phyloP scores from a whole-genome alignment of 331 rosid species.

The Stylosanthes scabra region DNA sequence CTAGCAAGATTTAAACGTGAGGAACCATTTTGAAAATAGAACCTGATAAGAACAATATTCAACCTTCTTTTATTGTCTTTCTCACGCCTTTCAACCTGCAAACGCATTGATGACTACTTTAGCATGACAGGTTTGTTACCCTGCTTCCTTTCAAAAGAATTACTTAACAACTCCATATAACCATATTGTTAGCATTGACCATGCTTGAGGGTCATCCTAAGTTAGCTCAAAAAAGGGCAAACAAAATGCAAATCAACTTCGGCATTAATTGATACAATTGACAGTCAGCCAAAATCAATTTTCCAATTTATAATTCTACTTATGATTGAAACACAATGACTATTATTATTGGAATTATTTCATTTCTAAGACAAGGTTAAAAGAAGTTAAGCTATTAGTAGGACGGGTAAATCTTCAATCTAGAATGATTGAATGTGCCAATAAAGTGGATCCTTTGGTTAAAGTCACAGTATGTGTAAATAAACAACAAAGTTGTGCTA shows the following conservation, averaged over 20 bases:
- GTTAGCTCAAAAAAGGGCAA: slow-evolving; percentile 21
- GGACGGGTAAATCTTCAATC: slow-evolving; percentile 24
- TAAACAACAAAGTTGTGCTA: slow-evolving; percentile 17
- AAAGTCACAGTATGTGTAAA: slow-evolving; percentile 12
- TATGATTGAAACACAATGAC: slow-evolving; percentile 9
- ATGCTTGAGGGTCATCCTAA: slow-evolving; percentile 8
- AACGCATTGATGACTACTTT: slow-evolving; percentile 45
- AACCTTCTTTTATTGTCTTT: slow-evolving; percentile 76
- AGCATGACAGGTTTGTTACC: slow-evolving; percentile 42
- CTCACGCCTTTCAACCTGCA: slow-evolving; percentile 98
- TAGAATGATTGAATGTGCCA: slow-evolving; percentile 18
- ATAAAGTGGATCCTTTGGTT: slow-evolving; percentile 2
- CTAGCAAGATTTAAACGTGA: slow-evolving; percentile 87
- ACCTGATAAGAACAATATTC: slow-evolving; percentile 71
- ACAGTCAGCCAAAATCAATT: slow-evolving; percentile 22
- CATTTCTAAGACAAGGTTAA: not conserved
- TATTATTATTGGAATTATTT: not conserved
- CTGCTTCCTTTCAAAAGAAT: slow-evolving; percentile 12
- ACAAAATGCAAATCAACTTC: slow-evolving; percentile 6
- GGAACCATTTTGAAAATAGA: slow-evolving; percentile 87
- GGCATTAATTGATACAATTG: slow-evolving; percentile 6
- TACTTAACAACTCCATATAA: not conserved
- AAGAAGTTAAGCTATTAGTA: not conserved
- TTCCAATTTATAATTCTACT: slow-evolving; percentile 3
- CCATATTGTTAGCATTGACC: slow-evolving; percentile 1